Percentiles rank a stretch among this genome's conserved stretches.
These are phyloP conservation scores for Edhazardia aedis DNA, from an alignment of 371 early-diverging fungal genomes.

Conservation along the genomic window DNA sequence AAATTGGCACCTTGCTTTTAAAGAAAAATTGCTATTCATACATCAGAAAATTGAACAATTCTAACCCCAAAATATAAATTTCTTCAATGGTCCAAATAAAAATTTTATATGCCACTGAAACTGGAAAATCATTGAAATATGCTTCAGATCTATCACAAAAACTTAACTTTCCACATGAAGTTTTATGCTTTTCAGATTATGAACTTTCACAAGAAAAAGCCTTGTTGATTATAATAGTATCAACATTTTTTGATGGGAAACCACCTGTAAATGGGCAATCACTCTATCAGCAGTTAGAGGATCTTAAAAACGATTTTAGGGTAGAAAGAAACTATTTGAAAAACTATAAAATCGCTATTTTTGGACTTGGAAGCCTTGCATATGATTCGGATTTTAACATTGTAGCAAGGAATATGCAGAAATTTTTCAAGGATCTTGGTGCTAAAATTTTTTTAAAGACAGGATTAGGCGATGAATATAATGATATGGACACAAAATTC, in stretches of 20 bases:
- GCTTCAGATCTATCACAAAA: not conserved
- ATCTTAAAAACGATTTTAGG: conserved; percentile 52
- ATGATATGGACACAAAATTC: conserved; percentile 48
- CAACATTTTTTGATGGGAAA: conserved; percentile 55
- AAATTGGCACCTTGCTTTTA: no score
- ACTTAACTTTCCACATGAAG: not conserved
- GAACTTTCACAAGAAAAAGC: conserved; percentile 50
- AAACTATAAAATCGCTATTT: conserved; percentile 52
- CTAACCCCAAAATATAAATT: no score
- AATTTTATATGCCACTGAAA: conserved; percentile 7
- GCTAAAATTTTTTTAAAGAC: conserved; percentile 52
- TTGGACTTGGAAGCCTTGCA: conserved; percentile 55
- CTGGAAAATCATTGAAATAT: not conserved
- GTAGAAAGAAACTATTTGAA: conserved; percentile 50
- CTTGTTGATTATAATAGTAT: conserved; percentile 51
- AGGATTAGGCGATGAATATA: conserved; percentile 53
- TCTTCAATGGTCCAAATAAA: no score
- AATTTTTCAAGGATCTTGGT: conserved; percentile 52
- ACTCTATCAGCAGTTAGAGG: conserved; percentile 54
- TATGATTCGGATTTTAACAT: conserved; percentile 52
- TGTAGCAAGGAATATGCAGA: conserved; percentile 50
- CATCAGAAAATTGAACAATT: no score
- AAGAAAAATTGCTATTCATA: no score
- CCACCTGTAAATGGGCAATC: conserved; percentile 50
- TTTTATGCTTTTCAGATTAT: conserved; percentile 28